phyloP scores from a whole-genome alignment of 345 rosid species.

The Lenwebbia sp. region DNA sequence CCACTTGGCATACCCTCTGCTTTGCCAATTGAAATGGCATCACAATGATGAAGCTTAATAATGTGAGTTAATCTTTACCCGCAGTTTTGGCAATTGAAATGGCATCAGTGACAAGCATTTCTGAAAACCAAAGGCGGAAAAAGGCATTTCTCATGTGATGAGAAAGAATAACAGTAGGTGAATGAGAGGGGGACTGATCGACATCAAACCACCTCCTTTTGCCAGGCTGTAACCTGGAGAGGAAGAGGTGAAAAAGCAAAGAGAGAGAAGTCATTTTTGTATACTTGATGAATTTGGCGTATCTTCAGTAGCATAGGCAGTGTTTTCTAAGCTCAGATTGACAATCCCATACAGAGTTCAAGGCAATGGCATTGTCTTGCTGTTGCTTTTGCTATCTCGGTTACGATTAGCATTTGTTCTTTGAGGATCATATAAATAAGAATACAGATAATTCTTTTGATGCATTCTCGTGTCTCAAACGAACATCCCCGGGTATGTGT shows the following conservation, averaged over 20 bases:
- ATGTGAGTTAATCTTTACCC: not conserved
- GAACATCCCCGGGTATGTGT: not conserved
- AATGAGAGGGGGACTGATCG: not conserved
- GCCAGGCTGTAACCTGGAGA: not conserved
- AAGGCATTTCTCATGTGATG: not conserved
- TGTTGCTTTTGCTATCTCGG: not conserved
- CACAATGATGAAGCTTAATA: not conserved
- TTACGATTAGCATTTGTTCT: not conserved
- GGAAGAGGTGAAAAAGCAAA: not conserved
- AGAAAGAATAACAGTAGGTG: not conserved
- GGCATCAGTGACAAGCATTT: not conserved
- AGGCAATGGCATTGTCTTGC: not conserved
- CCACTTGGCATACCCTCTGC: not conserved
- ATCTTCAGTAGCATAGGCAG: not conserved
- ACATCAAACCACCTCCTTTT: not conserved
- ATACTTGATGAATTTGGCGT: not conserved
- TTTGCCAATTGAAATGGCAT: not conserved
- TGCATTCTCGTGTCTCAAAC: not conserved
- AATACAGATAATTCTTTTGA: not conserved
- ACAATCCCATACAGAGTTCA: not conserved
- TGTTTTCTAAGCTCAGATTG: not conserved
- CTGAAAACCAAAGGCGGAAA: not conserved
- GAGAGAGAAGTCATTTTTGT: not conserved
- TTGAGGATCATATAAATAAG: not conserved
- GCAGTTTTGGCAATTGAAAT: not conserved